A percentile compares a stretch with the other conserved stretches of the same genome.
These are phyloP conservation scores for Trichophyton rubrum DNA, from an alignment of 2,329 filamentous ascomycete species.

Conservation along the genomic window DNA sequence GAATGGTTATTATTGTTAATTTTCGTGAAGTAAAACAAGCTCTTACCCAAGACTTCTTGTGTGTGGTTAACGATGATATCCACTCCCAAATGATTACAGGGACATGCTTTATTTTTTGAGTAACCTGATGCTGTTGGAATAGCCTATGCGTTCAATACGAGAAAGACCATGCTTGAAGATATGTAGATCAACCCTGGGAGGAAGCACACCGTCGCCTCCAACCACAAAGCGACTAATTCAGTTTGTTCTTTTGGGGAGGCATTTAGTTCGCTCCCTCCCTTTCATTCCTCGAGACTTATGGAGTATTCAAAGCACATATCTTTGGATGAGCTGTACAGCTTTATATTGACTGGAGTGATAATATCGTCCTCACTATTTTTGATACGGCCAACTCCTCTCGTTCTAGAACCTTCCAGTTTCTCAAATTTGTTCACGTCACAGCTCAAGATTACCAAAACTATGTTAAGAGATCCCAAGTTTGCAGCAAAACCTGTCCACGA, in stretches of 20 bases:
- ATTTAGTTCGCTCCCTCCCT: neutral
- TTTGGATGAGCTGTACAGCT: neutral
- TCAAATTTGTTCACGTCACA: neutral
- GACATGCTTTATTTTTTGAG: neutral
- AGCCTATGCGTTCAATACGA: neutral
- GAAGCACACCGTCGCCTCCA: neutral
- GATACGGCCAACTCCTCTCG: neutral
- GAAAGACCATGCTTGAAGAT: neutral
- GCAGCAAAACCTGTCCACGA: neutral
- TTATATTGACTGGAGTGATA: neutral
- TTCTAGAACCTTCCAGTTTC: neutral
- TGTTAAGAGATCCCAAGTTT: neutral
- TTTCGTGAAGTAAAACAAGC: neutral
- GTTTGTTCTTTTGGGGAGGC: neutral
- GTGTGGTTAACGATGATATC: neutral
- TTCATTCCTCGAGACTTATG: neutral
- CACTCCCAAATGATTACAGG: neutral
- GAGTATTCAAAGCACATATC: neutral
- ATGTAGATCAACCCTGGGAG: neutral
- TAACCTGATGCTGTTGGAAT: neutral
- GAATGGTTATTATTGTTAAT: neutral
- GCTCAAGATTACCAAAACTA: neutral
- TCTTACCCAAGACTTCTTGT: neutral
- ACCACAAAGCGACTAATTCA: neutral
- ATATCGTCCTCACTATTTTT: neutral